These are phyloP conservation scores for Yarrowia deformans DNA, from an alignment of 805 yeast species.

Conservation along the genomic window DNA sequence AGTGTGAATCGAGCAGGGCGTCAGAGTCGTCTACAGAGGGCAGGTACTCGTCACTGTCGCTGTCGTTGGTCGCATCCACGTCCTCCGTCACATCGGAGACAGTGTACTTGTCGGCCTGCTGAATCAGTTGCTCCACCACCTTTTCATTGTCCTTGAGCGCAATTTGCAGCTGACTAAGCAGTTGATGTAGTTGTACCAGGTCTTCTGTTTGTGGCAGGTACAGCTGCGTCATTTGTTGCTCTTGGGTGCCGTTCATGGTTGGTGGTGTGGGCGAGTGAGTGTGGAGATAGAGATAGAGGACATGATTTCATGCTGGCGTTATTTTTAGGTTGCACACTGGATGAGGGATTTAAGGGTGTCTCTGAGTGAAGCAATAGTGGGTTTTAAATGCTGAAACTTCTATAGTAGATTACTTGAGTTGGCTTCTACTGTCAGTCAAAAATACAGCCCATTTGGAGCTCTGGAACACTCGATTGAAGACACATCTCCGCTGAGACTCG, in stretches of 20 bases:
- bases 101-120: conserved; percentile 37
- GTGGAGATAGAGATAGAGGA: background rate
- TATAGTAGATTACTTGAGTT: too few relatives aligned
- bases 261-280: background rate
- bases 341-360: too few relatives aligned
- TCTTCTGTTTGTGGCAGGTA: conserved; percentile 37
- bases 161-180: conserved; percentile 22
- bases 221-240: conserved; percentile 31
- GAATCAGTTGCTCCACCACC: conserved; percentile 12
- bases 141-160: conserved; percentile 34
- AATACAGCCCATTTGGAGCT: background rate
- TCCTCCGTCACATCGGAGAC: background rate
- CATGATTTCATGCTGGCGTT: background rate
- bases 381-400: too few relatives aligned
- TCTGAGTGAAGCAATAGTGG: too few relatives aligned
- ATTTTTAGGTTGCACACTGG: background rate
- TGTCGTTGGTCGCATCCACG: background rate
- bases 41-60: conserved; percentile 16
- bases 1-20: background rate
- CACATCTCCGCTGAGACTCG: background rate
- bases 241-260: conserved; percentile 17
- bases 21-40: background rate
- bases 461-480: too few relatives aligned
- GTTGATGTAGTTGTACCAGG: conserved; percentile 12
- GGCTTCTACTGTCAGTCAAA: background rate